These are phyloP conservation scores for Solanum appendiculatum DNA, from an alignment of 257 asterid genomes.

Conservation along the genomic window DNA sequence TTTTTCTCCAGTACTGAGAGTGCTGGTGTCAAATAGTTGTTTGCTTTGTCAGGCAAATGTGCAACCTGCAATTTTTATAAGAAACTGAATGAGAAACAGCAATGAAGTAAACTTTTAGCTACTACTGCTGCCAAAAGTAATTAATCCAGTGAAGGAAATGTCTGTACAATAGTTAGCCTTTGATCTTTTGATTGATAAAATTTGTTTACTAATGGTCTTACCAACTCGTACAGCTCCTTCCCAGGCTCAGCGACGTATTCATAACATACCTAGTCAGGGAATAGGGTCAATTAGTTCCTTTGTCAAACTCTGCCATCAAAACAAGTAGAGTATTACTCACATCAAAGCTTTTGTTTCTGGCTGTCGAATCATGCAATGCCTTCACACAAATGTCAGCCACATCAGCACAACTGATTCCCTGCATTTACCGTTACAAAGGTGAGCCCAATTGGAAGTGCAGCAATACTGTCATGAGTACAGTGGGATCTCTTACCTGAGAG, in stretches of 20 bases:
- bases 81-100: background rate
- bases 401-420: constrained; percentile 99
- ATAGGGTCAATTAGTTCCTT: constrained; percentile 2
- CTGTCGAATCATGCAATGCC: constrained; percentile 94
- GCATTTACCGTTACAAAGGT: background rate
- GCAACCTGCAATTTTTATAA: constrained; percentile 50
- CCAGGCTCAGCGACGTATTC: constrained; percentile 92
- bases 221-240: constrained; percentile 95
- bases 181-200: background rate
- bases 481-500: constrained; percentile 53
- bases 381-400: constrained; percentile 97
- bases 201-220: constrained; percentile 10
- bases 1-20: constrained; percentile 91
- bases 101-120: background rate
- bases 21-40: constrained; percentile 96
- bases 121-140: background rate
- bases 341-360: constrained; percentile 97
- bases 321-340: constrained; percentile 27
- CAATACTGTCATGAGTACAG: background rate
- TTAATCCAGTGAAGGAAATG: background rate
- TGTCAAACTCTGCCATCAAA: background rate
- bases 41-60: constrained; percentile 96
- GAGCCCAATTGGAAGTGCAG: background rate
- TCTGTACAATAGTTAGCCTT: background rate
- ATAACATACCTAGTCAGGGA: constrained; percentile 62